These are phyloP conservation scores for Apiospora aurea DNA, from an alignment of 2,329 filamentous ascomycete genomes.

Conservation along the genomic window DNA sequence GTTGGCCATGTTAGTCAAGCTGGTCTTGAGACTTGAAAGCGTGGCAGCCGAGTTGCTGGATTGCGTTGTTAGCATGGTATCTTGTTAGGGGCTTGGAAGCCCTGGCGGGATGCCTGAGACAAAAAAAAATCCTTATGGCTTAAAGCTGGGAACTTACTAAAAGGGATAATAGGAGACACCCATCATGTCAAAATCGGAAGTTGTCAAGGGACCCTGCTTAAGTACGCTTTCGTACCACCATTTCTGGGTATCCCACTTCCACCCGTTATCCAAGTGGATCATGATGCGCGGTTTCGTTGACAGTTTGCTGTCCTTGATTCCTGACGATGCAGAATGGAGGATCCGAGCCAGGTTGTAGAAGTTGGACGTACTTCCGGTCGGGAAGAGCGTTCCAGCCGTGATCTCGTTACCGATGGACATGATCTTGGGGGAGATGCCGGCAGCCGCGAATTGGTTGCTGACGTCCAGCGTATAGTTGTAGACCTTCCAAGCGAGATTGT, in stretches of 20 bases:
- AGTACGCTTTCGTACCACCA: constrained; percentile 70
- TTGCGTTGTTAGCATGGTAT: constrained; percentile 27
- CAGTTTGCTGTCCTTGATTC: constrained; percentile 68
- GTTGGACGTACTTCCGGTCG: constrained; percentile 62
- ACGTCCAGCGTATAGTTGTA: constrained; percentile 74
- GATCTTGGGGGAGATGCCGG: constrained; percentile 63
- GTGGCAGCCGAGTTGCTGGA: constrained; percentile 59
- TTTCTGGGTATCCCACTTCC: constrained; percentile 71
- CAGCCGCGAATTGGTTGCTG: constrained; percentile 64
- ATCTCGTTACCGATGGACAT: constrained; percentile 80
- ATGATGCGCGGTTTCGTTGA: constrained; percentile 69
- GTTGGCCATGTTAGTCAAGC: constrained; percentile 64
- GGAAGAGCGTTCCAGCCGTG: constrained; percentile 70
- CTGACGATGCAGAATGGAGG: constrained; percentile 68
- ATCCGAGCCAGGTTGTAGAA: constrained; percentile 68
- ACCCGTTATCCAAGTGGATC: constrained; percentile 80
- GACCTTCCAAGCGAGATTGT: constrained; percentile 64
- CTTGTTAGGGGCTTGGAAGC: neutral
- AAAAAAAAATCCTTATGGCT: neutral
- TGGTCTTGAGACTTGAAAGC: constrained; percentile 61
- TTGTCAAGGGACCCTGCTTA: constrained; percentile 54
- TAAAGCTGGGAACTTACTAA: constrained; percentile 49
- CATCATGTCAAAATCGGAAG: constrained; percentile 72
- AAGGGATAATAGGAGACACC: constrained; percentile 79
- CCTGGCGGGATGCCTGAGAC: neutral